Base-by-base conservation (phyloP, 2,329 filamentous ascomycete genomes). In the Domatiomyces globalis region DNA sequence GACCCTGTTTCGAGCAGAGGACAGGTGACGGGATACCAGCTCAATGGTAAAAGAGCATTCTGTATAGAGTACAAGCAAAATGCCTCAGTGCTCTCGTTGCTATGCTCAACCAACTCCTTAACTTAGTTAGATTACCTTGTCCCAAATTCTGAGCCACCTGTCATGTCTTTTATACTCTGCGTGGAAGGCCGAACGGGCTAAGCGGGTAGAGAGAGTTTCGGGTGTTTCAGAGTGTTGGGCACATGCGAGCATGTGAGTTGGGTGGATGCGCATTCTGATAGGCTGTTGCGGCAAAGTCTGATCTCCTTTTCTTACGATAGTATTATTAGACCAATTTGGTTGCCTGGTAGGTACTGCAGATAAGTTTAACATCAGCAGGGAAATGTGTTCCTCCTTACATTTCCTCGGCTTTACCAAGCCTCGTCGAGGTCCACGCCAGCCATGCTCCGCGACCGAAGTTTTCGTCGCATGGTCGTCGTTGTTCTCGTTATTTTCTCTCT, bases 151-250 rank as follows among this genome's bases (percentile, higher is more conserved):
- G 33, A 7, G 22, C 22, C 22, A 15, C 12, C 33, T 39, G 33
- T 15, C 33, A 39, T 39, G 33, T 39, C 33, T 15, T 15, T 39
- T 39, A 39, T 15, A 15, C 33, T 39, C 33, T 4, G 4, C 2
- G 33, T 15, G 10, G 15, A 15, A 5, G 12, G 12, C 33, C 9
- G 9, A 20, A 29, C 45, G 10, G 45, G 45, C 17, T n/a, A 36
- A 29, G 45, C 45, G 25, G 17, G 20, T n/a, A 9, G 7, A 29
- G 17, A 22, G 25, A 47, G 45, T 47, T 29, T 47, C 45, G 33
- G 25, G 45, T 36, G 45, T 29, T 47, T 47, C 25, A 36, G 10
- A 47, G 45, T 27, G 33, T 47, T 47, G 17, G 45, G 45, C 18
- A 29, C 45, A 39, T 39, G 33, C 12, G 1, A 15, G 33, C 33